Percentiles rank a stretch among this genome's conserved stretches.
Conservation (phyloP, 352 stramenopile genomes). For the Globisporangium acanthophoron region DNA sequence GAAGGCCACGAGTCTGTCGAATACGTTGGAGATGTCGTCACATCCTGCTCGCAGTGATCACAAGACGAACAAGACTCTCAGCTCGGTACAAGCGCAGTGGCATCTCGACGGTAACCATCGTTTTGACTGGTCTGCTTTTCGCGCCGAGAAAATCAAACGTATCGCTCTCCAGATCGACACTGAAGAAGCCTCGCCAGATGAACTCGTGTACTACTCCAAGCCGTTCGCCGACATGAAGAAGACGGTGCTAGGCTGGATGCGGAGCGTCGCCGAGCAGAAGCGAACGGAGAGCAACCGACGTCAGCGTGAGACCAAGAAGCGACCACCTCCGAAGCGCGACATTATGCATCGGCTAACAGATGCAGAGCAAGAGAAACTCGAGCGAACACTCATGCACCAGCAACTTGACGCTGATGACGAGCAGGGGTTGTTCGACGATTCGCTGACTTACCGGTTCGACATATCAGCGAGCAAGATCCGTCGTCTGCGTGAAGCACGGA, state of each 20-base stretch:
- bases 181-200: neutral
- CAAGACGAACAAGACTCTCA: too few species aligned
- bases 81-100: slow-evolving; percentile 9
- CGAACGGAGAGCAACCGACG: slow-evolving; percentile 13
- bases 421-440: slow-evolving; percentile 25
- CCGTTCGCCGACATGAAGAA: slow-evolving; percentile 44
- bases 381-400: slow-evolving; percentile 7
- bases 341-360: slow-evolving; percentile 23
- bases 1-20: neutral
- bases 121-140: slow-evolving; percentile 30
- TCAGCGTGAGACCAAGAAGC: slow-evolving; percentile 15
- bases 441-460: slow-evolving; percentile 17
- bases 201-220: slow-evolving; percentile 51
- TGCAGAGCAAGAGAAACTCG: slow-evolving; percentile 8
- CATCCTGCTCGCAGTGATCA: neutral
- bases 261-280: slow-evolving; percentile 17
- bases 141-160: slow-evolving; percentile 6
- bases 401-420: slow-evolving; percentile 14
- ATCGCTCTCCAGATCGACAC: neutral
- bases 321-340: slow-evolving; percentile 17
- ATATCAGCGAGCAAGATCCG: slow-evolving; percentile 12
- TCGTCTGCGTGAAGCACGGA: slow-evolving; percentile 11
- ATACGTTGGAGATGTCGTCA: too few species aligned
- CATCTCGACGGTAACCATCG: neutral
- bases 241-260: slow-evolving; percentile 36